Conservation (phyloP, 306 rosid species). For the Casuarina glauca region DNA sequence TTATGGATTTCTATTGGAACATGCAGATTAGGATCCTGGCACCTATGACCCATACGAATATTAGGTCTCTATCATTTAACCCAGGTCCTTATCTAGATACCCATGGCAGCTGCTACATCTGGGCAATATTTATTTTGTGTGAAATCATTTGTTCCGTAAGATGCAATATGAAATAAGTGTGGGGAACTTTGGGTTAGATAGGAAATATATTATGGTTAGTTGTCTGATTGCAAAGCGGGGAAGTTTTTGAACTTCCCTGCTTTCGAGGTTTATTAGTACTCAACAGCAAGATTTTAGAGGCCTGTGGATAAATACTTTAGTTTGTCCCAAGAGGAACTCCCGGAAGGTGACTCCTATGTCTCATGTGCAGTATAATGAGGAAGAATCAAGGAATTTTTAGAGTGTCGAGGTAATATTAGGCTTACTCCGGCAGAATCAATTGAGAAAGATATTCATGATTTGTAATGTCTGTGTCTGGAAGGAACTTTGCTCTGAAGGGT, state of each 20-base stretch:
- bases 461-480: not conserved
- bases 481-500: not conserved
- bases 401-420: not conserved
- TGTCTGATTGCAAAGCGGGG: not conserved
- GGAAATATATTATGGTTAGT: not conserved
- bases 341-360: not conserved
- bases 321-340: not conserved
- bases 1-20: not conserved
- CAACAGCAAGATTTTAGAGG: not conserved
- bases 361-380: not conserved
- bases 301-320: not conserved
- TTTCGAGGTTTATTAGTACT: not conserved
- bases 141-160: too few relatives aligned
- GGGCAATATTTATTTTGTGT: not conserved
- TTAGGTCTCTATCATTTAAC: not conserved
- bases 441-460: not conserved
- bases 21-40: not conserved
- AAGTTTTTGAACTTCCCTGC: not conserved
- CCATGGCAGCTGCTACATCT: not conserved
- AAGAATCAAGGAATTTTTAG: not conserved
- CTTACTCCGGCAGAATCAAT: not conserved
- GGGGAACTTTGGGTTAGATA: not conserved
- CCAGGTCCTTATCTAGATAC: not conserved
- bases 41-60: not conserved
- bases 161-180: too few relatives aligned